Conservation (phyloP, 2,329 filamentous ascomycete genomes). For the Fusarium torulosum region DNA sequence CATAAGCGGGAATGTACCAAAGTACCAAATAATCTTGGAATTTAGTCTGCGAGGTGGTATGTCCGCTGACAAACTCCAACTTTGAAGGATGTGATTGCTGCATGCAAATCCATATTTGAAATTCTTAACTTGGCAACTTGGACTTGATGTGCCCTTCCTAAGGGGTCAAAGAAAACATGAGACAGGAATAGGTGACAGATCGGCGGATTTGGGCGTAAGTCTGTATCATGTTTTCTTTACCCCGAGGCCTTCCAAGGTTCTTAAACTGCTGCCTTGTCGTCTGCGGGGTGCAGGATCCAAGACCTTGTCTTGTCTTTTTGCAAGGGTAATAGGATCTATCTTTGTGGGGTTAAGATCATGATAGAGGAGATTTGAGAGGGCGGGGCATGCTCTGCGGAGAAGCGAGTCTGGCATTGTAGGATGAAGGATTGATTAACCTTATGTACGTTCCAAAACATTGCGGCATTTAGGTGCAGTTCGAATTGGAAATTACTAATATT, state of each 20-base stretch:
- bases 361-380: too few relatives aligned
- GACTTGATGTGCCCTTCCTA: too few relatives aligned
- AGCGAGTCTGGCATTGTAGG: not conserved
- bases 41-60: not conserved
- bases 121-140: not conserved
- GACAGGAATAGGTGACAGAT: too few relatives aligned
- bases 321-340: not conserved
- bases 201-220: too few relatives aligned
- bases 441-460: too few relatives aligned
- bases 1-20: not conserved
- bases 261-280: constrained; percentile 21
- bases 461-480: too few relatives aligned
- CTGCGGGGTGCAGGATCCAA: constrained; percentile 8
- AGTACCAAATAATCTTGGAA: constrained; percentile 2
- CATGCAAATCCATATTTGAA: not conserved
- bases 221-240: too few relatives aligned
- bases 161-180: too few relatives aligned
- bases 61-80: not conserved
- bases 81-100: constrained; percentile 4
- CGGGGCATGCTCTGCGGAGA: not conserved
- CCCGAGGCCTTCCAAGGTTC: not conserved
- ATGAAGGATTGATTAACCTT: too few relatives aligned
- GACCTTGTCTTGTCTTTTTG: not conserved
- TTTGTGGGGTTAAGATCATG: not conserved
- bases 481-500: too few relatives aligned